These are phyloP conservation scores for Cyclocybe cylindracea DNA, from an alignment of 768 basidiomycete genomes.

Conservation along the genomic window DNA sequence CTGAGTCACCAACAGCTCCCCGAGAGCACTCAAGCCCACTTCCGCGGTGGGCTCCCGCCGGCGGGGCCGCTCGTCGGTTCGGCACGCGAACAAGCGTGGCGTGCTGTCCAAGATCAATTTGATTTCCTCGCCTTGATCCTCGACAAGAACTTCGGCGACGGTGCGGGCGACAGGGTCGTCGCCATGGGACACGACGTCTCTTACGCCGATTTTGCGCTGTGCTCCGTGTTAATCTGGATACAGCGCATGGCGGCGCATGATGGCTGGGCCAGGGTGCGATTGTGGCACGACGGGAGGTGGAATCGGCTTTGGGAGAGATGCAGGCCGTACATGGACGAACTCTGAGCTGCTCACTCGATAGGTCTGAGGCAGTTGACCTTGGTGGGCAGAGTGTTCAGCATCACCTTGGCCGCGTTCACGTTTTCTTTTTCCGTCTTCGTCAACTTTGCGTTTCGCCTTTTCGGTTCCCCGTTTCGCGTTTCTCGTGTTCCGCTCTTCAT, in stretches of 20 bases:
- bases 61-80: constrained; percentile 29
- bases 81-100: constrained; percentile 67
- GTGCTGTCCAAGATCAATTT: constrained; percentile 64
- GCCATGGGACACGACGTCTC: constrained; percentile 66
- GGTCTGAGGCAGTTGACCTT: not conserved
- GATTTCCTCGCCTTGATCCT: constrained; percentile 62
- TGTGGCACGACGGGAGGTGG: constrained; percentile 76
- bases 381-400: not conserved
- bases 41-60: constrained; percentile 29
- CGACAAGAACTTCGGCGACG: constrained; percentile 67
- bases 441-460: too few species aligned
- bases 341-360: constrained; percentile 27
- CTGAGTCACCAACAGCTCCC: constrained; percentile 64
- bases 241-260: constrained; percentile 73
- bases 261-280: constrained; percentile 67
- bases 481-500: too few species aligned
- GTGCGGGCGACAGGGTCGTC: constrained; percentile 53
- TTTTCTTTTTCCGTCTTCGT: too few species aligned
- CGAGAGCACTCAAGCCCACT: constrained; percentile 53
- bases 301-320: constrained; percentile 61
- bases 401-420: too few species aligned
- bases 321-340: constrained; percentile 67
- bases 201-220: constrained; percentile 75
- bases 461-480: too few species aligned
- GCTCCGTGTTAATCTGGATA: constrained; percentile 74